Evolutionary conservation across 345 rosid genomes (phyloP).

Genomic region (Populus alba): DNA sequence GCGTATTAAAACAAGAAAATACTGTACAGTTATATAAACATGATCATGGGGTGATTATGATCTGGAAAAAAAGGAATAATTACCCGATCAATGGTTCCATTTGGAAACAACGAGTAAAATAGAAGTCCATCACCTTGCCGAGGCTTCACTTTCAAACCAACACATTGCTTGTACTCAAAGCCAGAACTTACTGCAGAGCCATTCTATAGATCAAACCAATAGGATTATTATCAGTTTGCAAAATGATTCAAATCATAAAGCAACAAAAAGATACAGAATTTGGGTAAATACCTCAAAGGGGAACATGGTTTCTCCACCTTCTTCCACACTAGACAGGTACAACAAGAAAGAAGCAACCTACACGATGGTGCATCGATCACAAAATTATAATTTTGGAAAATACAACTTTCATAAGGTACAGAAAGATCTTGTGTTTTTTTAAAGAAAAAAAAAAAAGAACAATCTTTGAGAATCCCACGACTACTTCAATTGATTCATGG

Average conservation of each 20-base stretch:
- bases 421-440: neutral
- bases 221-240: neutral
- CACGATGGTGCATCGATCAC: constrained; percentile 11
- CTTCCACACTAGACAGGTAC: constrained; percentile 67
- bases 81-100: constrained; percentile 75
- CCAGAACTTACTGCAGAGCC: constrained; percentile 35
- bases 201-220: constrained; percentile 33
- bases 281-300: constrained; percentile 59
- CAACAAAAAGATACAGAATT: neutral
- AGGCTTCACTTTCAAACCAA: constrained; percentile 76
- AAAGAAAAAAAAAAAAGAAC: neutral
- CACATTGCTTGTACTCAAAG: constrained; percentile 61
- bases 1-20: neutral
- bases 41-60: neutral
- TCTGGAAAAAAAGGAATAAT: neutral
- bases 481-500: neutral
- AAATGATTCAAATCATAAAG: neutral
- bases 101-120: constrained; percentile 56
- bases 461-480: neutral
- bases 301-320: constrained; percentile 85
- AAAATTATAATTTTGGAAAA: neutral
- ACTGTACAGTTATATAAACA: neutral
- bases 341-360: constrained; percentile 67
- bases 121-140: constrained; percentile 68
- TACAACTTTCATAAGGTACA: neutral